phyloP scores from a whole-genome alignment of 768 basidiomycete species.

The Lanmaoa rubissima region DNA sequence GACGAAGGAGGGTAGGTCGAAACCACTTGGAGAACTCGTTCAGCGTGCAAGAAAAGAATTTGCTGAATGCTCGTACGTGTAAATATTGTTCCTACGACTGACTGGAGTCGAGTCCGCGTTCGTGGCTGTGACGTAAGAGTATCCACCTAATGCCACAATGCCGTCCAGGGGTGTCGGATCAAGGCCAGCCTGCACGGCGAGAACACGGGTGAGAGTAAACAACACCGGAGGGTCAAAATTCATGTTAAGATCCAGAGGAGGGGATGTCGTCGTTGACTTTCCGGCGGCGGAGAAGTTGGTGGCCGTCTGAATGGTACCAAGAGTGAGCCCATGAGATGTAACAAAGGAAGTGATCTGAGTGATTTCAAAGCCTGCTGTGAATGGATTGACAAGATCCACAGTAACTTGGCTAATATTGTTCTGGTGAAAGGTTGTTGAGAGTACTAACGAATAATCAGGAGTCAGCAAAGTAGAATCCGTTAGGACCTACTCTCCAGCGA shows the following conservation, averaged over 20 bases:
- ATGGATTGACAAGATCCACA: slow-evolving; percentile 64
- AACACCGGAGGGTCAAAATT: slow-evolving; percentile 67
- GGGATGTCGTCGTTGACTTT: slow-evolving; percentile 55
- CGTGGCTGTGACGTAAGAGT: slow-evolving; percentile 46
- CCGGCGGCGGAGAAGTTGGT: slow-evolving; percentile 53
- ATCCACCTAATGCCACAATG: slow-evolving; percentile 66
- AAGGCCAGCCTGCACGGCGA: slow-evolving; percentile 63
- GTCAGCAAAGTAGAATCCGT: neutral
- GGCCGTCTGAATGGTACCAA: slow-evolving; percentile 58
- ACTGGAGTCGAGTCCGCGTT: slow-evolving; percentile 33
- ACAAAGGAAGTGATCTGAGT: slow-evolving; percentile 61
- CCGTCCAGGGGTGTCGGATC: slow-evolving; percentile 60
- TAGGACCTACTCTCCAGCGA: slow-evolving; percentile 47
- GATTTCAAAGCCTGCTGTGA: slow-evolving; percentile 57
- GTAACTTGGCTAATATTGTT: slow-evolving; percentile 67
- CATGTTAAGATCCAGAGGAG: slow-evolving; percentile 57
- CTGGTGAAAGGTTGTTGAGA: slow-evolving; percentile 58
- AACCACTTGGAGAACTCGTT: slow-evolving; percentile 41
- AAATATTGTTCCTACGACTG: slow-evolving; percentile 46
- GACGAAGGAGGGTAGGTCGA: slow-evolving; percentile 61
- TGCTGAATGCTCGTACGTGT: slow-evolving; percentile 40
- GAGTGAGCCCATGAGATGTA: slow-evolving; percentile 54
- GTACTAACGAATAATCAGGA: slow-evolving; percentile 37
- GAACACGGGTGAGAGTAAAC: slow-evolving; percentile 66
- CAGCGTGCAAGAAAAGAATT: neutral